Conservation (phyloP, 1,284 basidiomycete genomes). For the Tetrapyrgos nigripes region DNA sequence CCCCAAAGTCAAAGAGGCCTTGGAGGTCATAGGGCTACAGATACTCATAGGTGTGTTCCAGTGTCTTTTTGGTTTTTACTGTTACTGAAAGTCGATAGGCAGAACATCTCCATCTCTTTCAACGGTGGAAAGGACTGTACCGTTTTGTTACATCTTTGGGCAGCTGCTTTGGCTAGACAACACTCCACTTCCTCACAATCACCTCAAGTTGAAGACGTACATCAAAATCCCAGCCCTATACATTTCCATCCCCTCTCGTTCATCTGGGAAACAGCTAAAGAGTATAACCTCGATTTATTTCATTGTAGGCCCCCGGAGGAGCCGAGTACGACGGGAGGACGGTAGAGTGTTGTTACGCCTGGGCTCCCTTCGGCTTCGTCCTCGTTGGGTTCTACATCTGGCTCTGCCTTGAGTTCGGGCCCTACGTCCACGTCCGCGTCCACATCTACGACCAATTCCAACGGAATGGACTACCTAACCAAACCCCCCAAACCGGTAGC, state of each 20-base stretch:
- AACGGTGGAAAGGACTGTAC: constrained; percentile 99
- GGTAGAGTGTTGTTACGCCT: constrained; percentile 51
- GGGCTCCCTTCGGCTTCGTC: too few relatives aligned
- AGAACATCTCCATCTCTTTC: constrained; percentile 86
- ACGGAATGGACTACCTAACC: constrained; percentile 24
- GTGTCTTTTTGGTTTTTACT: constrained; percentile 10
- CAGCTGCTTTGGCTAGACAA: constrained; percentile 67
- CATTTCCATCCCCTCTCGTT: constrained; percentile 91
- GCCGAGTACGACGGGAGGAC: too few relatives aligned
- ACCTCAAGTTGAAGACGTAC: constrained; percentile 34
- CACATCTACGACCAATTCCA: too few relatives aligned
- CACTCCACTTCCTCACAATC: too few relatives aligned
- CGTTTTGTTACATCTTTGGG: constrained; percentile 90
- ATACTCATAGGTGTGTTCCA: constrained; percentile 75
- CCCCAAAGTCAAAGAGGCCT: constrained; percentile 72
- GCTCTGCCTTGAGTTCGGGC: too few relatives aligned
- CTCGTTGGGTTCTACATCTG: too few relatives aligned
- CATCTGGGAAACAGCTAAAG: constrained; percentile 66
- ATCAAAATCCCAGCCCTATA: constrained; percentile 82
- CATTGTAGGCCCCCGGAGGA: constrained; percentile 53
- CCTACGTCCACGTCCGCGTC: too few relatives aligned
- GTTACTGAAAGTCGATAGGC: constrained; percentile 41
- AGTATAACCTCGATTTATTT: constrained; percentile 86
- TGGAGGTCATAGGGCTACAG: constrained; percentile 79
- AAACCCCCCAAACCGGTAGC: constrained; percentile 42